Base-by-base conservation (phyloP, 495 filamentous ascomycete species). In the Podospora appendiculata region DNA sequence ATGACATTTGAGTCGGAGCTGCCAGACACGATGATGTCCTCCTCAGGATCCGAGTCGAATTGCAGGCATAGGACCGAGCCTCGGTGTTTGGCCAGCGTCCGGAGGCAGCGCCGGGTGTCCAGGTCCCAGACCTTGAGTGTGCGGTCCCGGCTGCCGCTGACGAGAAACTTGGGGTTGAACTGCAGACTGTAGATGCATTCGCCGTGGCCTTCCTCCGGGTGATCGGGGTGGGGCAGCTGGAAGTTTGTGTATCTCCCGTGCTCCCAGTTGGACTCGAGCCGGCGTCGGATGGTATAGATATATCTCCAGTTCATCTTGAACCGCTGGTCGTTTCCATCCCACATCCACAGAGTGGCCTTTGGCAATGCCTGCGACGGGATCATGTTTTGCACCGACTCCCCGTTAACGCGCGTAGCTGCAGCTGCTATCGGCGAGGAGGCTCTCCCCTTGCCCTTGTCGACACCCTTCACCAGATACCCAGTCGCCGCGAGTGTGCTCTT, bases 151-250 rank as follows among this genome's bases (percentile, higher is more conserved):
- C 91, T 96, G 25, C 94, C 93, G 61, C 90, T 96, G 45, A 97
- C 92, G 11, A 99, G 80, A 66, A 85, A 94, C 43, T 88, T 85
- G 0, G 86, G 75, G 41, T 83, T 83, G 61, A 88, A 94, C 61
- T 97, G 90, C 33, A 98, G 85, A 7, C 88, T 90, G 70, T 98
- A 98, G 38, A 98, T 90, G 65, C 92, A 97, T 60, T 98, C 93
- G 9, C 69, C 73, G 59, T 98, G 93, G 3, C 87, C 88, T 61
- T 97, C 93, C 25, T 89, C 81, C 32, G 81, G 79, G 58, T 90
- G 75, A 36, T 85, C 76, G 0, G 88, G 89, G 53, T 94, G 88
- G 3, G 93, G 93, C 7, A 98, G 77, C 66, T 91, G 88, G 65
- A 97, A 97, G 56, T 88, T 94, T 6, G 76, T 82, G 62, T 76